Evolutionary conservation across 331 rosid genomes (phyloP), one percentile per base, ranked within the genome.

Genomic region (Cydonia oblonga): DNA sequence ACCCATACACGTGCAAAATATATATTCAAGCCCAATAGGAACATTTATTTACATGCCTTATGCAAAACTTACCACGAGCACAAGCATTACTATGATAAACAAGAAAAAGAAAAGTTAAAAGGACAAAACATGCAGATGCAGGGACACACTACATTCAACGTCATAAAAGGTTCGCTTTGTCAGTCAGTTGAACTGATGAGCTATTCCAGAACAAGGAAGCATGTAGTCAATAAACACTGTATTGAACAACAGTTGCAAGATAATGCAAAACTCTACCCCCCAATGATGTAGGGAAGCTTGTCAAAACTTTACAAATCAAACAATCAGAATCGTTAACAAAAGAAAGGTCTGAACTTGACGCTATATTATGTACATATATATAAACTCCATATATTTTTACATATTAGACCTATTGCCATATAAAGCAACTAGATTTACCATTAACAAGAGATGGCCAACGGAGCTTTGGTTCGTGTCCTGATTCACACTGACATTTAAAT

Each of bases 281-380:
- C 83, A 79, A 76, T 52, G 29, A 82, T 80, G 81, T 83, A 78
- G 90, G 88, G 89, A 87, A 87, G 93, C 76, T 87, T 82, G 88
- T 81, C 81, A 85, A 85, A 90, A n/a, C 83, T 72, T 77, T 58
- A 83, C 76, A 77, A 83, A 85, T 78, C 66, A 71, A 84, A 24
- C 56, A 25, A 81, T 81, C 79, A 83, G 80, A 83, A 80, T 59
- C 72, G 64, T 64, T 38, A 44, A 52, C 44, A 44, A 66, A 49
- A 5, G 19, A 3, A 33, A 76, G 32, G 11, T 33, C 1, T 33
- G 11, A 33, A 33, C 40, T 7, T 33, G 11, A 8, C 11, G 1
- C 10, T 33, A 33, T 33, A 33, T 33, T 10, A 33, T 33, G 38
- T 9, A 33, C 10, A 33, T 33, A 9, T 33, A 33, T 33, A 33